A percentile compares a stretch with the other conserved stretches of the same genome.
phyloP scores from a whole-genome alignment of 2,329 filamentous ascomycete genomes.

The Verticillium alfalfae region DNA sequence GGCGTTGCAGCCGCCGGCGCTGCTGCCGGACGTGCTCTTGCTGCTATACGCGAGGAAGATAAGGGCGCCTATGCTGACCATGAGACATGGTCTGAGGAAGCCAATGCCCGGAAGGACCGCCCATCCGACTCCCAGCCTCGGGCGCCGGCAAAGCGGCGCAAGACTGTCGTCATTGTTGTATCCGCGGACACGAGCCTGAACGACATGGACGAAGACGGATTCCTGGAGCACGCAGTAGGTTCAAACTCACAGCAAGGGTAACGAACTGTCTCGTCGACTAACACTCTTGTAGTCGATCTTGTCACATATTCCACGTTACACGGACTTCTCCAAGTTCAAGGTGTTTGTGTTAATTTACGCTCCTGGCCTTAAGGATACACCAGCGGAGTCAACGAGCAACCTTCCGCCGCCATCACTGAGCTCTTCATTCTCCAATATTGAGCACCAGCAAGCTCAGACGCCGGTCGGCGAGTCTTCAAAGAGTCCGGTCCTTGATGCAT shows the following conservation, averaged over 20 bases:
- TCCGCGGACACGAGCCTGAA: conserved; percentile 67
- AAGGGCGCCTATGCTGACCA: conserved; percentile 77
- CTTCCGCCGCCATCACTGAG: conserved; percentile 59
- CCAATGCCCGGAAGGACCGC: conserved; percentile 57
- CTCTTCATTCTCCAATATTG: conserved; percentile 87
- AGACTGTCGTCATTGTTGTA: conserved; percentile 82
- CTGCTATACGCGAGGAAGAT: conserved; percentile 79
- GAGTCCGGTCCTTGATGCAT: conserved; percentile 44
- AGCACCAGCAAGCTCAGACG: conserved; percentile 63
- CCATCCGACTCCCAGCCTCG: conserved; percentile 23
- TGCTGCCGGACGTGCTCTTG: conserved; percentile 77
- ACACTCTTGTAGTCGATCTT: conserved; percentile 63
- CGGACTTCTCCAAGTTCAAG: conserved; percentile 67
- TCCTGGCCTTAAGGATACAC: conserved; percentile 67
- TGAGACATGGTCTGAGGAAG: conserved; percentile 89
- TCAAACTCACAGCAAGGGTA: background rate
- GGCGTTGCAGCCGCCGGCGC: conserved; percentile 79
- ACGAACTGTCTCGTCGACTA: background rate
- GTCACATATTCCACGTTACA: conserved; percentile 76
- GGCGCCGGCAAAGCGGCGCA: conserved; percentile 48
- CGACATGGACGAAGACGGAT: conserved; percentile 51
- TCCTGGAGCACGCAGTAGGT: conserved; percentile 79
- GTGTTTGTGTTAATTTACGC: conserved; percentile 89
- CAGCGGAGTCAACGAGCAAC: conserved; percentile 48
- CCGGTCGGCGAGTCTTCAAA: conserved; percentile 51